These are phyloP conservation scores for Hippophae gyantsensis DNA, from an alignment of 306 rosid species.

Conservation along the genomic window DNA sequence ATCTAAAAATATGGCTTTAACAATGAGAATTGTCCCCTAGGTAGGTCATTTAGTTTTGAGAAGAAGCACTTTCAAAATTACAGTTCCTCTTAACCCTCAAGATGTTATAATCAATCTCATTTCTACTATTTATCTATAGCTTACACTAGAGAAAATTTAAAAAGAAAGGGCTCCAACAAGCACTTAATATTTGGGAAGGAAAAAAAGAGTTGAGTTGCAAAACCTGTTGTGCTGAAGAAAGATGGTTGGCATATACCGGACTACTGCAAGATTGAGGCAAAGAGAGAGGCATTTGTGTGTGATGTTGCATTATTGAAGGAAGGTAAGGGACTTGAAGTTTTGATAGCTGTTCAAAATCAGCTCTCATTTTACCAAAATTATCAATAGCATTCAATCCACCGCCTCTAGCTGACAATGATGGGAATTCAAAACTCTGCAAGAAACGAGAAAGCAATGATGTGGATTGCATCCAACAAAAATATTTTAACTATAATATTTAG, in stretches of 20 bases:
- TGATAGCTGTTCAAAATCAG: conserved; percentile 31
- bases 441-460: conserved; percentile 21
- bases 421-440: conserved; percentile 53
- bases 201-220: conserved; percentile 9
- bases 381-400: conserved; percentile 32
- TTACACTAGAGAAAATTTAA: too few relatives aligned
- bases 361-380: conserved; percentile 22
- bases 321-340: conserved; percentile 43
- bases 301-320: conserved; percentile 37
- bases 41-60: too few relatives aligned
- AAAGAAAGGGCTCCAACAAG: too few relatives aligned
- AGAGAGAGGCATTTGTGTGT: conserved; percentile 29
- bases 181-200: not conserved
- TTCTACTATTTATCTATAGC: too few relatives aligned
- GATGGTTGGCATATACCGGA: conserved; percentile 33
- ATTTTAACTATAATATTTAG: conserved; percentile 7
- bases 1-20: too few relatives aligned
- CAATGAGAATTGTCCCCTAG: too few relatives aligned
- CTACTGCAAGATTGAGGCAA: conserved; percentile 30
- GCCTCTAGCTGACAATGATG: conserved; percentile 43
- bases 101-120: too few relatives aligned
- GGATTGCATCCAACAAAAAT: conserved; percentile 1
- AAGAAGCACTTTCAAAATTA: too few relatives aligned
- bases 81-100: too few relatives aligned
- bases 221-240: conserved; percentile 46